Evolutionary conservation across 75 land plant genomes (phyloP).

Genomic region (Picea sitchensis): DNA sequence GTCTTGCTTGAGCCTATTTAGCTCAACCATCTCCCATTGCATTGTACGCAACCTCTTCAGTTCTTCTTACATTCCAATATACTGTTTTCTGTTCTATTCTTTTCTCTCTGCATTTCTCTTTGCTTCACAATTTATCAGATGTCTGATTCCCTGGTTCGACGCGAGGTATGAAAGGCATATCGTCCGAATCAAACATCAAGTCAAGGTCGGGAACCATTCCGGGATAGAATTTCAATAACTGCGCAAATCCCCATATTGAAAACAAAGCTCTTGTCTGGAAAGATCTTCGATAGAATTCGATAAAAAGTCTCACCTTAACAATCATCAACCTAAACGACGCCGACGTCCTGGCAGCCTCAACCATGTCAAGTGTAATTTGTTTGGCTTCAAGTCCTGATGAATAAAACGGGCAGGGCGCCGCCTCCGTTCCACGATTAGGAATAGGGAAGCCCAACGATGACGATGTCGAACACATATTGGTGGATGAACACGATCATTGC

Average conservation of each 20-base stretch:
- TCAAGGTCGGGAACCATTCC: conserved; percentile 65
- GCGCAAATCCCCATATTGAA: conserved; percentile 56
- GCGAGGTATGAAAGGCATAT: conserved; percentile 35
- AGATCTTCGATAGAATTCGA: conserved; percentile 22
- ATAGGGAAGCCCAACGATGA: background rate
- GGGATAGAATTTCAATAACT: conserved; percentile 50
- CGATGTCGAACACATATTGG: background rate
- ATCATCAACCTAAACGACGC: conserved; percentile 44
- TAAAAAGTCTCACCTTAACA: conserved; percentile 33
- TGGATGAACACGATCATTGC: background rate
- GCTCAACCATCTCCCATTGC: too few relatives aligned
- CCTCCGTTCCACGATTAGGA: background rate
- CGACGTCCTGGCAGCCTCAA: conserved; percentile 22
- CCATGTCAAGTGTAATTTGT: conserved; percentile 42
- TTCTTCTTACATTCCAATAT: too few relatives aligned
- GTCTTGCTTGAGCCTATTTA: too few relatives aligned
- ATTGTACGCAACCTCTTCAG: too few relatives aligned
- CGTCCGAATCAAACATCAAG: conserved; percentile 52
- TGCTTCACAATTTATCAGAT: too few relatives aligned
- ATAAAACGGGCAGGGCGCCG: conserved; percentile 46
- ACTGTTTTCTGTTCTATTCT: too few relatives aligned
- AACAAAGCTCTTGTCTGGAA: conserved; percentile 57
- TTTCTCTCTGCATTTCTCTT: too few relatives aligned
- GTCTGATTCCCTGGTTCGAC: background rate
- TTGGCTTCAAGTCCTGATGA: conserved; percentile 38